Conservation (phyloP, 2,329 filamentous ascomycete genomes). For the Sporothrix luriei region DNA sequence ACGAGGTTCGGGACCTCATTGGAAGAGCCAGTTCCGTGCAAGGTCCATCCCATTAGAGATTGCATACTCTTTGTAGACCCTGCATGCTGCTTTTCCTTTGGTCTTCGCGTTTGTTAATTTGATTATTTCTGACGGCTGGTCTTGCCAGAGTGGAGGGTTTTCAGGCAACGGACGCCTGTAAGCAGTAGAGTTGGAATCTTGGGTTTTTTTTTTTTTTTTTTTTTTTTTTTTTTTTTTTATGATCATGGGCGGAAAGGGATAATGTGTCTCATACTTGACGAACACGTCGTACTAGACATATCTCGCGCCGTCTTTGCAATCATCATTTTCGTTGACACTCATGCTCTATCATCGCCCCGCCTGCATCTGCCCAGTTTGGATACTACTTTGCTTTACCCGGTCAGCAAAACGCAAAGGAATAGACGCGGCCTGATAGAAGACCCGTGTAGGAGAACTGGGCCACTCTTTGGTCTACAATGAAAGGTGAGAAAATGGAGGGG, state of each 20-base stretch:
- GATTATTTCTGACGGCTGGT: neutral
- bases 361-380: neutral
- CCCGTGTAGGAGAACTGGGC: neutral
- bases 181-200: neutral
- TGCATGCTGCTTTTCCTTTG: neutral
- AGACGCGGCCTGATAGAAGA: constrained; percentile 4
- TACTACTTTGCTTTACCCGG: neutral
- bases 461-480: neutral
- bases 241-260: neutral
- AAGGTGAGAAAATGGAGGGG: constrained; percentile 4
- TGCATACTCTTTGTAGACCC: neutral
- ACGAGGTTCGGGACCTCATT: neutral
- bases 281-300: neutral
- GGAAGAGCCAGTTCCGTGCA: neutral
- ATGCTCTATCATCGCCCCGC: constrained; percentile 3
- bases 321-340: neutral
- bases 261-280: neutral
- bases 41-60: neutral
- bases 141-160: neutral
- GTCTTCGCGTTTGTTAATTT: neutral
- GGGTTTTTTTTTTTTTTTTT: no score
- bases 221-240: no score
- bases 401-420: neutral
- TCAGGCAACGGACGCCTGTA: neutral
- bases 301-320: neutral